phyloP scores from a whole-genome alignment of 2,329 filamentous ascomycete species.

The Lomentospora prolificans region DNA sequence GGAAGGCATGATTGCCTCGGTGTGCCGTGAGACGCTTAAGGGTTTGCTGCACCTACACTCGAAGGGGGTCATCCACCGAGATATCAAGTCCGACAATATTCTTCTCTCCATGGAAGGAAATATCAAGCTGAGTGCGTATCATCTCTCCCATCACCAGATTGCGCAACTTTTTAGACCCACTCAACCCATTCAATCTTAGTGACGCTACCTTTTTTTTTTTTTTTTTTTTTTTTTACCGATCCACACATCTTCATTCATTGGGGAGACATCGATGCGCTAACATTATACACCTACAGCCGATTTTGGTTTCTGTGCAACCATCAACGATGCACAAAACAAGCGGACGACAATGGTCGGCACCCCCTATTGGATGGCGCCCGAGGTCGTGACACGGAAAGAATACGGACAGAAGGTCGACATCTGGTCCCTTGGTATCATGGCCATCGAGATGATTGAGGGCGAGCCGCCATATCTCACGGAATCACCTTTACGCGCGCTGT shows the following conservation, averaged over 20 bases:
- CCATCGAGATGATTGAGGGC: conserved; percentile 99
- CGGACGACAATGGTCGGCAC: conserved; percentile 98
- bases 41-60: conserved; percentile 93
- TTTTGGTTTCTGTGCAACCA: conserved; percentile 97
- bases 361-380: conserved; percentile 99
- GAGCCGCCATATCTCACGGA: conserved; percentile 96
- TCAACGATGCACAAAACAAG: conserved; percentile 95
- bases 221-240: neutral
- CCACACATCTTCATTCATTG: neutral
- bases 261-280: neutral
- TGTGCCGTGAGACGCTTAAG: conserved; percentile 85
- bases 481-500: conserved; percentile 83
- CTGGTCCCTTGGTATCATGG: conserved; percentile 98
- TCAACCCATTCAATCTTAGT: neutral
- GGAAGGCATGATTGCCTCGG: conserved; percentile 91
- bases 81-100: conserved; percentile 99
- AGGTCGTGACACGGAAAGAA: conserved; percentile 94
- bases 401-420: conserved; percentile 98
- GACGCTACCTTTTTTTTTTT: neutral
- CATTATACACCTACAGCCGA: conserved; percentile 56
- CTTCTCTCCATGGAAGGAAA: conserved; percentile 86
- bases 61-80: conserved; percentile 94
- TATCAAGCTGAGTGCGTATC: conserved; percentile 81
- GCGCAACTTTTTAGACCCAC: neutral
- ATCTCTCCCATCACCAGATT: neutral